These are phyloP conservation scores for Penicillium cosmopolitanum DNA, from an alignment of 495 filamentous ascomycete species.

Conservation along the genomic window DNA sequence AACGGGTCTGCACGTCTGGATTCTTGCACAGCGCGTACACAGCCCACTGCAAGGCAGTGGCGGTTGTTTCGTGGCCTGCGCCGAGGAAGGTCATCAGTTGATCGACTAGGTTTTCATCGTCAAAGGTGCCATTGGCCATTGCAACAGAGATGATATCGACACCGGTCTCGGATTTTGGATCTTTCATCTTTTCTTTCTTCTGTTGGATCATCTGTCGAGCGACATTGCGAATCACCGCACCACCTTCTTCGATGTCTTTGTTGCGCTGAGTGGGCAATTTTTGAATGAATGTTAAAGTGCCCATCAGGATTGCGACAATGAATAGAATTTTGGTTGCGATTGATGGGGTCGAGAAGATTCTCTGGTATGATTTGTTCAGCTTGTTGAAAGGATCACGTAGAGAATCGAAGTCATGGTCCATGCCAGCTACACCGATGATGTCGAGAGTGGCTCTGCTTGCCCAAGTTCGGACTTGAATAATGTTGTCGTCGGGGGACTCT, in stretches of 20 bases:
- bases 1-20: slow-evolving; percentile 56
- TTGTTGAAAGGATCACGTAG: slow-evolving; percentile 65
- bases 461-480: slow-evolving; percentile 66
- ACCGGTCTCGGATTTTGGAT: slow-evolving; percentile 41
- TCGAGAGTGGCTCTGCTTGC: slow-evolving; percentile 77
- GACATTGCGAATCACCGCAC: slow-evolving; percentile 60
- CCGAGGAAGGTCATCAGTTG: slow-evolving; percentile 96
- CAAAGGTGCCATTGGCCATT: slow-evolving; percentile 72
- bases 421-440: slow-evolving; percentile 84
- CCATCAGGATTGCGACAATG: slow-evolving; percentile 46
- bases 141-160: slow-evolving; percentile 85
- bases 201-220: slow-evolving; percentile 68
- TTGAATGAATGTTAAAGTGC: slow-evolving; percentile 35
- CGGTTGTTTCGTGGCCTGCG: slow-evolving; percentile 84
- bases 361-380: slow-evolving; percentile 67
- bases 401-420: slow-evolving; percentile 80
- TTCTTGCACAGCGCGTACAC: slow-evolving; percentile 62
- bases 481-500: slow-evolving; percentile 30
- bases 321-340: slow-evolving; percentile 34
- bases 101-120: slow-evolving; percentile 79
- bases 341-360: slow-evolving; percentile 36
- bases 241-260: slow-evolving; percentile 56
- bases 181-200: slow-evolving; percentile 66
- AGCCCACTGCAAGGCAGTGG: slow-evolving; percentile 63
- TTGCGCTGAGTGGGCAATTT: slow-evolving; percentile 70